Evolutionary conservation across 257 asterid species (phyloP), one percentile per base, ranked within the genome.

Genomic region (Anisodus acutangulus): DNA sequence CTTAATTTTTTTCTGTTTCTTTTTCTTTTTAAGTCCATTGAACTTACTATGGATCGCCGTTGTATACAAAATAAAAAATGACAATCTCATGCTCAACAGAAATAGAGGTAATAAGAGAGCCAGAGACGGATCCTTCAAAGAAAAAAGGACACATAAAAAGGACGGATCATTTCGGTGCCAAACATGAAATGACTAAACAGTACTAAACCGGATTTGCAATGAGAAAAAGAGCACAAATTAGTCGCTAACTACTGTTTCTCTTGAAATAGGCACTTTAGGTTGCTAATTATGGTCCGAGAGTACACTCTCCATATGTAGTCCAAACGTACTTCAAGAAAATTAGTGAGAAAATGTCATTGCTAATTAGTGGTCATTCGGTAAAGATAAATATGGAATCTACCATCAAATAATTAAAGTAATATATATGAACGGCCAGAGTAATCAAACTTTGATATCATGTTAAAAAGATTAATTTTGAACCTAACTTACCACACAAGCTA

Each of bases 131-230:
- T 49, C 11, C 45, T 76, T 76, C 39, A 69, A 43, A 47, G 5
- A 12, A 72, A 74, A 26, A 64, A 74, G 49, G 58, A 19, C 22
- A 2, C 12, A 49, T 13, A 49, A 49, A 72, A 69, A n/a, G 22
- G 54, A 69, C 11, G 15, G 11, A 31, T n/a, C 9, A 76, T 37
- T 47, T 80, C 80, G 84, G 86, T 78, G 80, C 84, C 87, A 26
- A 59, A 79, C 70, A 76, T 45, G 82, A 81, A 80, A 69, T 57
- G 87, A 79, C 63, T 84, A 8, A 54, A 59, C 58, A 22, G 26
- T 22, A 41, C 11, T 59, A 37, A 31, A 78, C 43, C 43, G n/a
- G 45, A 47, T 13, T 78, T 78, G 64, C 62, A 31, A 78, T 78
- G 82, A 78, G 45, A 26, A 78, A 67, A 13, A 67, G 11, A 37